Percentiles rank a stretch among this genome's conserved stretches.
Evolutionary conservation across 345 rosid species (phyloP).

Genomic region (Orychophragmus violaceus): DNA sequence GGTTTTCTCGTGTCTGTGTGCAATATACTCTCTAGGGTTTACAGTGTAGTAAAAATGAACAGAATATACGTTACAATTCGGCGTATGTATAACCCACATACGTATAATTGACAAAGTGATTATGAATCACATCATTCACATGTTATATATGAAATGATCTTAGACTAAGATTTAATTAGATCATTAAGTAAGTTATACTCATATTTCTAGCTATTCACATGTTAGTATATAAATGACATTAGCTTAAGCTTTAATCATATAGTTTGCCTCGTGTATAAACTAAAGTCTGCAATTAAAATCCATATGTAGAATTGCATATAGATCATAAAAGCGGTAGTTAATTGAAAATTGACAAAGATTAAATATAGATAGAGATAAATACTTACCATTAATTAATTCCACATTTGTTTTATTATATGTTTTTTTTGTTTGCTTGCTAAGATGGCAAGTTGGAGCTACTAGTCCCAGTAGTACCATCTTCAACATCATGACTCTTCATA

Average conservation of each 20-base stretch:
- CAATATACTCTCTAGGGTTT: slow-evolving; percentile 5
- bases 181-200: neutral
- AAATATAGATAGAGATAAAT: neutral
- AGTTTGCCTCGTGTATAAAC: neutral
- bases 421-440: slow-evolving; percentile 25
- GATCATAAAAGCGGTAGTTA: neutral
- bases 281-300: neutral
- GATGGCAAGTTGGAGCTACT: slow-evolving; percentile 31
- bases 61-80: neutral
- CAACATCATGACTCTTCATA: slow-evolving; percentile 19
- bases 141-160: neutral
- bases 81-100: neutral
- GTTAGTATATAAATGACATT: neutral
- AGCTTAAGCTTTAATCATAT: no score
- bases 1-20: neutral
- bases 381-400: slow-evolving; percentile 27
- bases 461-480: slow-evolving; percentile 25
- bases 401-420: slow-evolving; percentile 13
- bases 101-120: neutral
- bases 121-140: neutral
- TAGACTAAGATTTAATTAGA: neutral
- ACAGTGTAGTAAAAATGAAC: neutral
- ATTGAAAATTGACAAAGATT: neutral
- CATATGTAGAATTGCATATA: neutral
- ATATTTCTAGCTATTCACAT: neutral